Conservation (phyloP, 208 protist genomes). For the Leishmania lainsoni region DNA sequence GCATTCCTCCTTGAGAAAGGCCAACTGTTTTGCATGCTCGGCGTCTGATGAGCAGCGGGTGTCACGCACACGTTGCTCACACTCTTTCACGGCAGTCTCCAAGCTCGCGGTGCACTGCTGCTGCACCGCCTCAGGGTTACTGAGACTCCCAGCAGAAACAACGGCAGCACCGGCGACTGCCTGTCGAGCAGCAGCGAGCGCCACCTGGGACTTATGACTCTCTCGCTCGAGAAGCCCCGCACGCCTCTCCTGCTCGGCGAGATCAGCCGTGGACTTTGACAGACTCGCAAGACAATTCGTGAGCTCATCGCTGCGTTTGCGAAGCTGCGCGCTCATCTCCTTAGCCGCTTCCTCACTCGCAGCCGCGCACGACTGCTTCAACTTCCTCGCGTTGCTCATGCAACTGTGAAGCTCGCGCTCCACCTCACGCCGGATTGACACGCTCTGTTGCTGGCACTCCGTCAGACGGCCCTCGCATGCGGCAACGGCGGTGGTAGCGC, state of each 20-base stretch:
- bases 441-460: slow-evolving; percentile 8
- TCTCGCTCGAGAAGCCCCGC: slow-evolving; percentile 1
- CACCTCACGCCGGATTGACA: background rate
- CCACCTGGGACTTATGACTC: background rate
- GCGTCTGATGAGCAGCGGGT: background rate
- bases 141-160: slow-evolving; percentile 7
- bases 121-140: slow-evolving; percentile 13
- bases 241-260: slow-evolving; percentile 5
- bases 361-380: background rate
- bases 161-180: background rate
- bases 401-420: background rate
- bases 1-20: slow-evolving; percentile 17
- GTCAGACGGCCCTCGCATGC: slow-evolving; percentile 1
- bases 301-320: background rate
- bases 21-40: slow-evolving; percentile 9
- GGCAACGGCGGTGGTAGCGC: background rate
- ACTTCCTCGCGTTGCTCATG: background rate
- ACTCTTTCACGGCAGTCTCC: background rate
- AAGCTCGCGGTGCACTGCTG: slow-evolving; percentile 16
- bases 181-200: slow-evolving; percentile 5
- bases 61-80: background rate
- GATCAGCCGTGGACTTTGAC: background rate
- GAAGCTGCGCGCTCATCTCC: slow-evolving; percentile 2
- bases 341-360: background rate
- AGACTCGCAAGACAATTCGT: background rate